Percentiles rank a stretch among this genome's conserved stretches.
Conservation (phyloP, 2,329 filamentous ascomycete genomes). For the Gaeumannomyces sp. region DNA sequence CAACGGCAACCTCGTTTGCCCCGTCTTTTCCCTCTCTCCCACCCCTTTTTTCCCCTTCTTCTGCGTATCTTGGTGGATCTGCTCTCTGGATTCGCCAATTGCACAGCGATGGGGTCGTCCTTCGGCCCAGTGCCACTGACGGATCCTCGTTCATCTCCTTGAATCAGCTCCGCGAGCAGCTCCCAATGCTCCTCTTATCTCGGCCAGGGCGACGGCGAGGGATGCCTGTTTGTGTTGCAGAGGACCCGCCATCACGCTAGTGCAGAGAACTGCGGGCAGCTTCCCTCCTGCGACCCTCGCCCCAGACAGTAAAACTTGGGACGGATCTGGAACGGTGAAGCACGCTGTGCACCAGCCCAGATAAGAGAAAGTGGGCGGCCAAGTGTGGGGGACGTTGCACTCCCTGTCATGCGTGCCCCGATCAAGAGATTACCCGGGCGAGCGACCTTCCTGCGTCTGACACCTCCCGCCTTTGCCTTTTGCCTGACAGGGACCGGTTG, state of each 20-base stretch:
- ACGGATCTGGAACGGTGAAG: neutral
- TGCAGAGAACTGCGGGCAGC: too few relatives aligned
- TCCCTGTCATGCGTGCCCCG: neutral
- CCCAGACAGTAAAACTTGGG: neutral
- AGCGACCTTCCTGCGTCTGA: neutral
- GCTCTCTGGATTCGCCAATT: too few relatives aligned
- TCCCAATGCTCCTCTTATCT: neutral
- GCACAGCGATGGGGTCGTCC: too few relatives aligned
- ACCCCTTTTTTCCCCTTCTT: neutral
- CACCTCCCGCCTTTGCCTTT: neutral
- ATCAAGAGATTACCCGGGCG: neutral
- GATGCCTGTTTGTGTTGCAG: neutral
- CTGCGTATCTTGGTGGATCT: neutral
- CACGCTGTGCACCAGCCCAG: neutral
- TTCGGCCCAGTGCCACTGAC: too few relatives aligned
- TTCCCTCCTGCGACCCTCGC: too few relatives aligned
- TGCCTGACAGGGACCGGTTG: too few relatives aligned
- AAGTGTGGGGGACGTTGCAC: conserved; percentile 1
- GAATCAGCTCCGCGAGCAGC: neutral
- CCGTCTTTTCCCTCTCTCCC: neutral
- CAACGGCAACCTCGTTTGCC: too few relatives aligned
- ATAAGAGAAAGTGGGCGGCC: neutral
- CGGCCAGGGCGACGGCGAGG: neutral
- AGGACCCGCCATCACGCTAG: neutral
- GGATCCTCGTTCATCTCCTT: neutral